Conservation (phyloP, 2,329 filamentous ascomycete genomes). For the Balansia obtecta region DNA sequence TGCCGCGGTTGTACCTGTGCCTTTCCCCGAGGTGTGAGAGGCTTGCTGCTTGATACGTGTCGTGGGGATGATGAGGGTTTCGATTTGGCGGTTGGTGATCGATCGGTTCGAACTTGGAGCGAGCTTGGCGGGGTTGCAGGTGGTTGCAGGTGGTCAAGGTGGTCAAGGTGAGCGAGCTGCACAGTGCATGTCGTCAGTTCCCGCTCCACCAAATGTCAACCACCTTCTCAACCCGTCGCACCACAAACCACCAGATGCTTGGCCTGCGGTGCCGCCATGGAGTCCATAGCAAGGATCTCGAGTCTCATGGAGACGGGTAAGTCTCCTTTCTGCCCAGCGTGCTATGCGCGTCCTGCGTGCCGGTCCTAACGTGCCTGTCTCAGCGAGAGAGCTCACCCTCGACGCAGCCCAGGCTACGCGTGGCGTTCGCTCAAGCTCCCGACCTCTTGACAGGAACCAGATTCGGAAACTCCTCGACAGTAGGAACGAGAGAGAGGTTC, state of each 20-base stretch:
- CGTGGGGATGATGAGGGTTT: no score
- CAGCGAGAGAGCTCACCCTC: slow-evolving; percentile 92
- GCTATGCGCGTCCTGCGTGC: neutral
- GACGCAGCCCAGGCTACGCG: slow-evolving; percentile 89
- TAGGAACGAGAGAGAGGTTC: slow-evolving; percentile 79
- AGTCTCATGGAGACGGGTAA: slow-evolving; percentile 88
- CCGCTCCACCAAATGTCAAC: neutral
- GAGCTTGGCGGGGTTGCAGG: neutral
- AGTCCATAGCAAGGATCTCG: slow-evolving; percentile 90
- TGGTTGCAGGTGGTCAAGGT: no score
- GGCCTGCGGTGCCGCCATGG: slow-evolving; percentile 46
- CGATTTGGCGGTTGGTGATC: no score
- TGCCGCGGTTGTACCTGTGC: no score
- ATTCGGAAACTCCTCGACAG: slow-evolving; percentile 94
- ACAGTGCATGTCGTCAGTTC: slow-evolving; percentile 1
- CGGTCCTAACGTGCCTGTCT: neutral
- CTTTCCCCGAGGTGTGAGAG: no score
- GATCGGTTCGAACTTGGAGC: no score
- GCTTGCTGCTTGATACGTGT: no score
- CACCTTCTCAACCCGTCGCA: neutral
- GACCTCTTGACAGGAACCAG: slow-evolving; percentile 63
- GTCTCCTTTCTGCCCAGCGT: slow-evolving; percentile 12
- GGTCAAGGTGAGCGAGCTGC: no score
- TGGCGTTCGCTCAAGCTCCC: slow-evolving; percentile 46
- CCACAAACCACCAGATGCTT: neutral